Percentiles rank a stretch among this genome's conserved stretches.
Conservation (phyloP, 2,329 filamentous ascomycete species). For the Elsinoe arachidis region DNA sequence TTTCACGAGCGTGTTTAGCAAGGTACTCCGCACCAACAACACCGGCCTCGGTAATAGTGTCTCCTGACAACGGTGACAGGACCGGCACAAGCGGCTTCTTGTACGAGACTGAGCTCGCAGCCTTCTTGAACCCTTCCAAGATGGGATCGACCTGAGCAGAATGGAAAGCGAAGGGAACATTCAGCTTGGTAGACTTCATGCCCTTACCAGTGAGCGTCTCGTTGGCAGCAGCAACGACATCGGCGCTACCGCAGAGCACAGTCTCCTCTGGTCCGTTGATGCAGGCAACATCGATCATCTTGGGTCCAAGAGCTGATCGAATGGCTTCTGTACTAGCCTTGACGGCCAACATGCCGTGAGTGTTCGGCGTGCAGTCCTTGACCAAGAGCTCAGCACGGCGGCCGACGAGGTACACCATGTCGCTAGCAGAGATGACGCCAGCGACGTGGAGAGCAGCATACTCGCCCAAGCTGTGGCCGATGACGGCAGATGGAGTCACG, state of each 20-base stretch:
- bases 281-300: slow-evolving; percentile 54
- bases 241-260: slow-evolving; percentile 57
- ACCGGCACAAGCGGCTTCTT: slow-evolving; percentile 51
- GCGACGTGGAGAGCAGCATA: slow-evolving; percentile 64
- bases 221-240: slow-evolving; percentile 49
- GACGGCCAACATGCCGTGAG: slow-evolving; percentile 58
- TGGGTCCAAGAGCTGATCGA: slow-evolving; percentile 42
- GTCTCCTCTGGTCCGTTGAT: slow-evolving; percentile 68
- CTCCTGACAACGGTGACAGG: slow-evolving; percentile 58
- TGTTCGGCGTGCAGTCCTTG: slow-evolving; percentile 55
- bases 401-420: slow-evolving; percentile 65
- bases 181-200: slow-evolving; percentile 54
- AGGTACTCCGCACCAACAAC: slow-evolving; percentile 55
- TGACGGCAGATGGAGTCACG: slow-evolving; percentile 45
- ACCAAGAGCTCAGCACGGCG: slow-evolving; percentile 57
- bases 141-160: slow-evolving; percentile 57
- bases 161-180: slow-evolving; percentile 60
- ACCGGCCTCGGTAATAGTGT: slow-evolving; percentile 50
- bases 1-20: slow-evolving; percentile 54
- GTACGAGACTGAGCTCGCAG: slow-evolving; percentile 48
- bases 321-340: slow-evolving; percentile 45
- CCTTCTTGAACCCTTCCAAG: slow-evolving; percentile 49
- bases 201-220: slow-evolving; percentile 43
- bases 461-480: slow-evolving; percentile 58
- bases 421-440: slow-evolving; percentile 60